Evolutionary conservation across 495 filamentous ascomycete species (phyloP).

Genomic region (Talaromyces proteolyticus): DNA sequence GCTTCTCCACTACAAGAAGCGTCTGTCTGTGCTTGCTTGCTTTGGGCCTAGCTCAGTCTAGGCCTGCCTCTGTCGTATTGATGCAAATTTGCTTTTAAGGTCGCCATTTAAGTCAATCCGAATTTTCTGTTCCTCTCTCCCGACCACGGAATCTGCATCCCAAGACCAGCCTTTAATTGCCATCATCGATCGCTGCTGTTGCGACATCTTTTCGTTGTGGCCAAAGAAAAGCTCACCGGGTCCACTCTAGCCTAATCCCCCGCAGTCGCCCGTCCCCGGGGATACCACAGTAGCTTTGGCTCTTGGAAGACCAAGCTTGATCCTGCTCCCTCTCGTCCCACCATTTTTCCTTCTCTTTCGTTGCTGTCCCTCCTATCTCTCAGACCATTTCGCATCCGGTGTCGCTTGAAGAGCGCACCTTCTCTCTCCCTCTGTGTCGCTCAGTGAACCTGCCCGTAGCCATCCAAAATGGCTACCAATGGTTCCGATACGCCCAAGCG

Average conservation of each 20-base stretch:
- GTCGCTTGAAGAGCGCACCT: not conserved
- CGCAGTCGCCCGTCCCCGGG: not conserved
- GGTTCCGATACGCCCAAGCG: conserved; percentile 39
- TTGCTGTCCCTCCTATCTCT: not conserved
- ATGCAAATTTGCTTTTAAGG: too few species aligned
- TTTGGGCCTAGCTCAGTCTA: not conserved
- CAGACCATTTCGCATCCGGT: not conserved
- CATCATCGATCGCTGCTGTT: not conserved
- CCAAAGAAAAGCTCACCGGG: not conserved
- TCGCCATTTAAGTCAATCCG: too few species aligned
- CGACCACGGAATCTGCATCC: not conserved
- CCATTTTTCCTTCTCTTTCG: not conserved
- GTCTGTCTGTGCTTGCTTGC: not conserved
- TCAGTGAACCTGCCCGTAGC: not conserved
- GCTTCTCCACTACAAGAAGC: too few species aligned
- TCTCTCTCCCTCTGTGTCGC: not conserved
- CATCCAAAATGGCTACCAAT: conserved; percentile 8
- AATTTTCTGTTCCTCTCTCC: too few species aligned
- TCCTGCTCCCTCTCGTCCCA: not conserved
- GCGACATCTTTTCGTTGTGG: too few species aligned
- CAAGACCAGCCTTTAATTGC: too few species aligned
- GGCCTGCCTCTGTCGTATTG: not conserved
- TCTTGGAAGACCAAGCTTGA: not conserved
- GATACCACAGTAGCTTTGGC: not conserved
- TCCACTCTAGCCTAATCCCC: not conserved